These are phyloP conservation scores for Talaromyces sp. DNA, from an alignment of 2,329 filamentous ascomycete species.

Conservation along the genomic window DNA sequence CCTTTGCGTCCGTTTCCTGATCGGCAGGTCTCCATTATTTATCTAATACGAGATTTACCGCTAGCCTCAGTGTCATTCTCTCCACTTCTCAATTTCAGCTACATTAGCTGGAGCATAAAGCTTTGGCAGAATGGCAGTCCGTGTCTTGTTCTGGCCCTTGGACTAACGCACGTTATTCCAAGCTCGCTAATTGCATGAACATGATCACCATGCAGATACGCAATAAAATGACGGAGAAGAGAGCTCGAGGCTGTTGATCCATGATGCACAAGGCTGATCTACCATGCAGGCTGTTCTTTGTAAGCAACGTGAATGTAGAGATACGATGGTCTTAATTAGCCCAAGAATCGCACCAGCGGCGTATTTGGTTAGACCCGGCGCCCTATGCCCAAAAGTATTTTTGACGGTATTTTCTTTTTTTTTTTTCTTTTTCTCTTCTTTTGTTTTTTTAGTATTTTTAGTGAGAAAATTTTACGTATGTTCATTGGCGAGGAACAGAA, in stretches of 20 bases:
- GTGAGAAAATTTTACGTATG: not conserved
- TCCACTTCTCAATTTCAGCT: not conserved
- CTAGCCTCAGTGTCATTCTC: not conserved
- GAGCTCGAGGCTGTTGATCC: not conserved
- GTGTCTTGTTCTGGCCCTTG: not conserved
- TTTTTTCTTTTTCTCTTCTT: no score
- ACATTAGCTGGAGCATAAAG: not conserved
- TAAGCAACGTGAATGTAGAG: not conserved
- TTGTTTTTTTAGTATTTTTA: no score
- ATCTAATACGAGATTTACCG: not conserved
- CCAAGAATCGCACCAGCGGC: not conserved
- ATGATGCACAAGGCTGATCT: not conserved
- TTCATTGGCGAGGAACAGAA: not conserved
- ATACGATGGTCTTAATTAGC: not conserved
- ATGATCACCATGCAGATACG: not conserved
- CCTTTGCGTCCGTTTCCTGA: not conserved
- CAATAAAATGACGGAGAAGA: not conserved
- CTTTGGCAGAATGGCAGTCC: not conserved
- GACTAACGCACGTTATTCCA: not conserved
- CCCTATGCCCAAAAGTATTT: not conserved
- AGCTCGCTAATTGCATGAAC: not conserved
- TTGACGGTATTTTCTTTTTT: no score
- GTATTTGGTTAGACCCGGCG: not conserved
- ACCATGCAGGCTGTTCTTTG: not conserved
- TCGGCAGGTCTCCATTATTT: not conserved